Conservation (phyloP, 148 eudicot species). For the Hydrangea macrophylla region DNA sequence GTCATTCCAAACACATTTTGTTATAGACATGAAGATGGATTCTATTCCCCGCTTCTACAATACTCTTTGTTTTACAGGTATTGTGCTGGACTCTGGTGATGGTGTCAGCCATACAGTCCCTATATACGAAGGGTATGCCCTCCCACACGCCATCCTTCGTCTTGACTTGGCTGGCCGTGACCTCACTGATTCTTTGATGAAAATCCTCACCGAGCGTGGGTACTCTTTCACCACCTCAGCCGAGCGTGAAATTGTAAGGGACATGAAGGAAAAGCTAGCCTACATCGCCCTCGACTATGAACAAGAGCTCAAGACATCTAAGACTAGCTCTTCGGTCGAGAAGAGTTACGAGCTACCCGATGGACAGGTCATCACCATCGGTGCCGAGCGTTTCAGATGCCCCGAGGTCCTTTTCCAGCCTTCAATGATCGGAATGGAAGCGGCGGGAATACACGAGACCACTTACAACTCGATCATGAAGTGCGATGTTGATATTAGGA, state of each 20-base stretch:
- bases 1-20: too few relatives aligned
- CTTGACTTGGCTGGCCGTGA: conserved; percentile 90
- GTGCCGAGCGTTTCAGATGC: conserved; percentile 47
- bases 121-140: conserved; percentile 77
- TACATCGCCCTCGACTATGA: conserved; percentile 54
- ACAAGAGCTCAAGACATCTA: conserved; percentile 46
- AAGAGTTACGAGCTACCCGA: conserved; percentile 48
- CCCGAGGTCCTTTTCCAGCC: conserved; percentile 53
- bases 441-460: conserved; percentile 80
- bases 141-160: conserved; percentile 82
- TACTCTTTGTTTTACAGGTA: conserved; percentile 38
- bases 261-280: conserved; percentile 54
- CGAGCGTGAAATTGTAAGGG: conserved; percentile 83
- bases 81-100: conserved; percentile 86
- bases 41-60: not conserved
- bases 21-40: not conserved
- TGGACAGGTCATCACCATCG: conserved; percentile 51
- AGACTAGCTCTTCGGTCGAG: conserved; percentile 44
- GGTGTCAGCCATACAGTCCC: conserved; percentile 92
- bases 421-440: conserved; percentile 67
- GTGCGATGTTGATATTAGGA: conserved; percentile 87
- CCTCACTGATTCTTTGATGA: conserved; percentile 73
- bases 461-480: conserved; percentile 89
- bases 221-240: conserved; percentile 88
- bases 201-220: conserved; percentile 84